A percentile compares a stretch with the other conserved stretches of the same genome.
Conservation (phyloP, 257 asterid genomes). For the Solanum piurae region DNA sequence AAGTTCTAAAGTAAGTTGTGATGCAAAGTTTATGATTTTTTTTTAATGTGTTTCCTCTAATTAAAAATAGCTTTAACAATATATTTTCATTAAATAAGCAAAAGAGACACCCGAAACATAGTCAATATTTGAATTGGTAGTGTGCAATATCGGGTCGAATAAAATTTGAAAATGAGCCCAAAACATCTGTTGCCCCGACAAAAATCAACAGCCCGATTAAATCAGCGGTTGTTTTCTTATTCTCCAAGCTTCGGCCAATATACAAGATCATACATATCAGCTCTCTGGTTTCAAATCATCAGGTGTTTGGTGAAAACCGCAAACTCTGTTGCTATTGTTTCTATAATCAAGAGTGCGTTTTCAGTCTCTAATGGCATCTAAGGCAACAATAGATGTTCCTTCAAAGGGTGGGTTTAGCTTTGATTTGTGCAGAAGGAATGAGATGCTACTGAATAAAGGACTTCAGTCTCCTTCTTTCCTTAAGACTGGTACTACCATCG, state of each 20-base stretch:
- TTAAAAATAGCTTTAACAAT: too few species aligned
- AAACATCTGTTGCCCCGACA: not conserved
- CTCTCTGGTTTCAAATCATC: not conserved
- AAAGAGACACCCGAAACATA: too few species aligned
- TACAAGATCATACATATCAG: not conserved
- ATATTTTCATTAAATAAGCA: too few species aligned
- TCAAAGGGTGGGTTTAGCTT: constrained; percentile 59
- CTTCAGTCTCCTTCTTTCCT: constrained; percentile 51
- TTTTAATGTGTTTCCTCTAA: too few species aligned
- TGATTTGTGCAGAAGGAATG: constrained; percentile 80
- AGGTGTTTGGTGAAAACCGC: too few species aligned
- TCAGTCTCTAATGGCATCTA: not conserved
- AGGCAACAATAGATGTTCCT: constrained; percentile 13
- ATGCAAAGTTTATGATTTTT: too few species aligned
- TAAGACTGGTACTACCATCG: constrained; percentile 93
- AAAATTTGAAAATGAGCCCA: not conserved
- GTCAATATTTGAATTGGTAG: not conserved
- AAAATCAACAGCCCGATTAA: not conserved
- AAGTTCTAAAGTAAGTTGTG: too few species aligned
- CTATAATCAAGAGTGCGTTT: not conserved
- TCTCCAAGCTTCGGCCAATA: not conserved
- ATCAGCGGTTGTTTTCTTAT: not conserved
- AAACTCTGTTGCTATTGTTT: not conserved
- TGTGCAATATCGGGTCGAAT: not conserved
- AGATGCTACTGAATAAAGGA: constrained; percentile 75